These are phyloP conservation scores for Nemania diffusa DNA, from an alignment of 2,329 filamentous ascomycete genomes.

Conservation along the genomic window DNA sequence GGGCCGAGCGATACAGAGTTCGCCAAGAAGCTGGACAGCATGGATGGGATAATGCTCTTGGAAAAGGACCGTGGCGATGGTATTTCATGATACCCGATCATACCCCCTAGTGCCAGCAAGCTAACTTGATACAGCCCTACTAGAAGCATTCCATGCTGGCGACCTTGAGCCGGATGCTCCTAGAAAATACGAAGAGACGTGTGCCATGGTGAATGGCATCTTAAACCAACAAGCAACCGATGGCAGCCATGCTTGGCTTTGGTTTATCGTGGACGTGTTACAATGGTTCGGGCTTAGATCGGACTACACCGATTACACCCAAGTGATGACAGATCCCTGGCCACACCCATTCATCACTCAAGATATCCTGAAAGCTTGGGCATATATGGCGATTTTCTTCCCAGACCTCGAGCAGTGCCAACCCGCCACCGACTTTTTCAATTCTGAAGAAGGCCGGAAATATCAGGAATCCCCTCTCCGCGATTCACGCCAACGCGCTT, in stretches of 20 bases:
- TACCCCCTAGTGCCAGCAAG: neutral
- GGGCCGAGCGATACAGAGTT: constrained; percentile 19
- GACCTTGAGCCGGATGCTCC: constrained; percentile 55
- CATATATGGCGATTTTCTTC: constrained; percentile 54
- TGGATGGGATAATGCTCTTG: constrained; percentile 36
- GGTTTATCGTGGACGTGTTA: constrained; percentile 45
- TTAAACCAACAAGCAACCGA: constrained; percentile 39
- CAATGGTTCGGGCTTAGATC: constrained; percentile 44
- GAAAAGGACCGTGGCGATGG: constrained; percentile 41
- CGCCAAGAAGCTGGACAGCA: constrained; percentile 22
- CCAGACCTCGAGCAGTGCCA: constrained; percentile 41
- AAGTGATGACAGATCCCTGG: constrained; percentile 38
- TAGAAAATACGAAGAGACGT: constrained; percentile 52
- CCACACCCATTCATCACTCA: constrained; percentile 53
- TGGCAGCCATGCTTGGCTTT: constrained; percentile 40
- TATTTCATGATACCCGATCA: constrained; percentile 14
- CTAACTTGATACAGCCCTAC: constrained; percentile 48
- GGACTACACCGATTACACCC: constrained; percentile 40
- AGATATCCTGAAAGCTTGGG: constrained; percentile 53
- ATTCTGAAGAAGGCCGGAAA: constrained; percentile 47
- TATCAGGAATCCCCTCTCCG: constrained; percentile 53
- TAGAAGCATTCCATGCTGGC: constrained; percentile 57
- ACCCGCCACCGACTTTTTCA: constrained; percentile 49
- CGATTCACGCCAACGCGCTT: constrained; percentile 54
- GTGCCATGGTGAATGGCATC: constrained; percentile 50